Evolutionary conservation across 768 basidiomycete species (phyloP).

Genomic region (Trametes coccinea): DNA sequence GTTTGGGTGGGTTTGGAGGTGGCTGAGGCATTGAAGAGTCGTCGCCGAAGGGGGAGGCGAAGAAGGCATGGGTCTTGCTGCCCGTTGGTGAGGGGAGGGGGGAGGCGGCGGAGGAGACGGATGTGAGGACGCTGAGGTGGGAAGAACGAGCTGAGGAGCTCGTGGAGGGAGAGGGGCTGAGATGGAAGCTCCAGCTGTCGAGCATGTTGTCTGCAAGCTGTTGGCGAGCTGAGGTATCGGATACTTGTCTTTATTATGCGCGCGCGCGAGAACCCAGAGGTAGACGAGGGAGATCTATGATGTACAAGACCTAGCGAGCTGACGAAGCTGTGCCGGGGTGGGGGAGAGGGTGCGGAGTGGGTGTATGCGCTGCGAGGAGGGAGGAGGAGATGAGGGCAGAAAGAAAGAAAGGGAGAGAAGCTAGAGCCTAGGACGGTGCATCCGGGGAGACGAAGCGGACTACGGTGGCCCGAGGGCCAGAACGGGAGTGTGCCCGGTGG

Average conservation of each 20-base stretch:
- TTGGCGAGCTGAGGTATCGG: background rate
- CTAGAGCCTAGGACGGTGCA: background rate
- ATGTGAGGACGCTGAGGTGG: constrained; percentile 30
- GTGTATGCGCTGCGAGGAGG: background rate
- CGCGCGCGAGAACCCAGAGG: background rate
- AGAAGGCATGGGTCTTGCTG: constrained; percentile 33
- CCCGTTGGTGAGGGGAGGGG: constrained; percentile 31
- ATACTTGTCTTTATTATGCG: background rate
- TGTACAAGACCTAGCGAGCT: background rate
- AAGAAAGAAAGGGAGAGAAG: background rate
- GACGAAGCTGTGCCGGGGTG: background rate
- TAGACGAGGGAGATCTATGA: background rate
- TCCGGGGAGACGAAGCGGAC: background rate
- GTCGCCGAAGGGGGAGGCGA: constrained; percentile 47
- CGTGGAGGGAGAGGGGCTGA: constrained; percentile 26
- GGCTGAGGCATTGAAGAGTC: constrained; percentile 47
- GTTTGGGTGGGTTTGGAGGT: constrained; percentile 31
- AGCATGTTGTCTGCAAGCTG: constrained; percentile 20
- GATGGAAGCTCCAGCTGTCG: constrained; percentile 27
- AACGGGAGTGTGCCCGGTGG: background rate
- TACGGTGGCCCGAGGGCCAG: background rate
- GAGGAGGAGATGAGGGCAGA: background rate
- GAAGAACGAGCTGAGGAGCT: constrained; percentile 27
- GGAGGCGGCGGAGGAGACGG: constrained; percentile 23
- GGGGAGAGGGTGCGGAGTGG: background rate